phyloP scores from a whole-genome alignment of 345 rosid genomes.

The Populus tremula region DNA sequence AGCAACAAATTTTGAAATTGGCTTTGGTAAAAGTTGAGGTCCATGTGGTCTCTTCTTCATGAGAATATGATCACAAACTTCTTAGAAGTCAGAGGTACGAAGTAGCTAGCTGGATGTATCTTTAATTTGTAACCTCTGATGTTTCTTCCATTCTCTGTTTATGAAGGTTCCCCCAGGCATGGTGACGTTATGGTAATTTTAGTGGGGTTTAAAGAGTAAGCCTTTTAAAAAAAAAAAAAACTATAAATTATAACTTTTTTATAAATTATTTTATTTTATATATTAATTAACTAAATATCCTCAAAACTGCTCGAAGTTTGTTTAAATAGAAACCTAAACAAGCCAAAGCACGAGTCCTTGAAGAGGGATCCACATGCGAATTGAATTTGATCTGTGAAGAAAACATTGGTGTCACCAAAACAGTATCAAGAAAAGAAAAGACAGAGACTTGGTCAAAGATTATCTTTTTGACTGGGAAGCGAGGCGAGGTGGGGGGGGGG shows the following conservation, averaged over 20 bases:
- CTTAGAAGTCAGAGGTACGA: not conserved
- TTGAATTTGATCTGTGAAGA: not conserved
- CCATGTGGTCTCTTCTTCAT: not conserved
- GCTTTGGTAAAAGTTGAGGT: not conserved
- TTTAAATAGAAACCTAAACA: too few species aligned
- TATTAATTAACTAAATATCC: too few species aligned
- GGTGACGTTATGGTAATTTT: not conserved
- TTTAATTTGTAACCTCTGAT: not conserved
- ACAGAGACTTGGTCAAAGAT: slow-evolving; percentile 32
- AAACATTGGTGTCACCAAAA: not conserved
- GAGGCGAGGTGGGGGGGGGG: not conserved
- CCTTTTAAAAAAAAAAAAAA: too few species aligned
- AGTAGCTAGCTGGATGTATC: not conserved
- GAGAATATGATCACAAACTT: not conserved
- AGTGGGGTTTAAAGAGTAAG: too few species aligned
- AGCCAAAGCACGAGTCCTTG: not conserved
- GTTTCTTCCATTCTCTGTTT: not conserved
- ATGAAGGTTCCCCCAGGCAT: not conserved
- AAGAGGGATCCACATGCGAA: not conserved
- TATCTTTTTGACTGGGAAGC: slow-evolving; percentile 23
- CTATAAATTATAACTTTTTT: too few species aligned
- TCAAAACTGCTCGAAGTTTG: too few species aligned
- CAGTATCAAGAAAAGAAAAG: not conserved
- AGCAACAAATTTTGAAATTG: not conserved
- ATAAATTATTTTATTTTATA: too few species aligned